Evolutionary conservation across 2,329 filamentous ascomycete species (phyloP).

Genomic region (Lachnum nothofagi): DNA sequence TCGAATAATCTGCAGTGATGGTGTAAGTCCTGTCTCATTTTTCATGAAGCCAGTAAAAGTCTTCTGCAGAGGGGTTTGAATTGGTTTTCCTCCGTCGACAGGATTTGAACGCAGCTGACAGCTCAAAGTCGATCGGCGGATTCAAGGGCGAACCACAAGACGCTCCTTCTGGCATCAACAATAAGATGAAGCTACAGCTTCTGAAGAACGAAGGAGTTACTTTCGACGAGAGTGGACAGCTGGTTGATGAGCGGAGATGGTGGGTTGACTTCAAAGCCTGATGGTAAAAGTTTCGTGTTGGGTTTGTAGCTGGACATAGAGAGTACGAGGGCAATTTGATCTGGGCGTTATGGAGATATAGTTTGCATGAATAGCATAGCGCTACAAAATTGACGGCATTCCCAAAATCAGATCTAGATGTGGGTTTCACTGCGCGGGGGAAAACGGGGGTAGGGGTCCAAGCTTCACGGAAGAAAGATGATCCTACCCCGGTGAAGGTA

Average conservation of each 20-base stretch:
- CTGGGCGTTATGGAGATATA: no score
- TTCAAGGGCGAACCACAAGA: conserved; percentile 49
- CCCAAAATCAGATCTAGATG: no score
- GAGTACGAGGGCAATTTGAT: no score
- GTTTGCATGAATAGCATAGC: no score
- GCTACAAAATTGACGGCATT: no score
- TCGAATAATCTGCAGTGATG: conserved; percentile 52
- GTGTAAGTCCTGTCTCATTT: conserved; percentile 34
- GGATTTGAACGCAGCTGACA: no score
- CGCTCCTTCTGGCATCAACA: conserved; percentile 45
- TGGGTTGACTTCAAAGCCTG: conserved; percentile 40
- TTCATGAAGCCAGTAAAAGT: neutral
- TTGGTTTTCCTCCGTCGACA: neutral
- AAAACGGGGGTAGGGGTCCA: no score
- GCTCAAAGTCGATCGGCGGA: conserved; percentile 43
- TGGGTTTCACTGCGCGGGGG: no score
- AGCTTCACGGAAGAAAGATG: no score
- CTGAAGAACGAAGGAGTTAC: conserved; percentile 43
- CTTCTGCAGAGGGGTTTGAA: neutral
- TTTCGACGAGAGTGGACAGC: conserved; percentile 41
- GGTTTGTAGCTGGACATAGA: no score
- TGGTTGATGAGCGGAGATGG: conserved; percentile 38
- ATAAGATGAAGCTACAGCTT: conserved; percentile 41
- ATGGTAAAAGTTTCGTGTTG: no score
- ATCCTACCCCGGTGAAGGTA: no score